Conservation (phyloP, 352 stramenopile genomes). For the Globisporangium rhizosaccharum region DNA sequence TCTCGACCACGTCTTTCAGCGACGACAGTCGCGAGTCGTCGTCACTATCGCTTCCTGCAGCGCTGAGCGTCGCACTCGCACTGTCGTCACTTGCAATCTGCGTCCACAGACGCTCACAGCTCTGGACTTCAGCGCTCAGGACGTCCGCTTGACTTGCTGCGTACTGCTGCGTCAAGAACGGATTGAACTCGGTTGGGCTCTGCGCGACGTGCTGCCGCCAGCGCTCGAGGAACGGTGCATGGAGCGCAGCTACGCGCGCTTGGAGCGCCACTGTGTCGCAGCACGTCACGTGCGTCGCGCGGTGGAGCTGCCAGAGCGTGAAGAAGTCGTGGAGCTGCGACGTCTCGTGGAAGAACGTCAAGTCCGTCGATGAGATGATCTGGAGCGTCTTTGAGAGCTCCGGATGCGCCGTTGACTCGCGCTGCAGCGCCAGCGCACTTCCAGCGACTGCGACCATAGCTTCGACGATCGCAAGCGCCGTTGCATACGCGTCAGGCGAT, state of each 20-base stretch:
- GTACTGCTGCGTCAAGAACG: conserved; percentile 57
- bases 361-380: conserved; percentile 74
- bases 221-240: conserved; percentile 37
- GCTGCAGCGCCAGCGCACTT: conserved; percentile 33
- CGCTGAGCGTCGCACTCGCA: conserved; percentile 17
- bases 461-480: conserved; percentile 27
- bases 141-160: conserved; percentile 39
- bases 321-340: conserved; percentile 56
- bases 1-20: conserved; percentile 67
- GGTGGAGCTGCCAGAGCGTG: conserved; percentile 56
- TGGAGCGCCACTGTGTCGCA: conserved; percentile 27
- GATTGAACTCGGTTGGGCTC: conserved; percentile 59
- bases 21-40: conserved; percentile 42
- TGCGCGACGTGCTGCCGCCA: conserved; percentile 40
- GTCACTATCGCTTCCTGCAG: conserved; percentile 21
- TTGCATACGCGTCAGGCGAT: conserved; percentile 23
- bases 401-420: not conserved
- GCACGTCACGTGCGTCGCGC: conserved; percentile 39
- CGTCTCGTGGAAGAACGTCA: conserved; percentile 51
- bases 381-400: conserved; percentile 64
- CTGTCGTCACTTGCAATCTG: conserved; percentile 37
- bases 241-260: conserved; percentile 16
- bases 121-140: conserved; percentile 41
- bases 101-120: conserved; percentile 52
- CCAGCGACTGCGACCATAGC: conserved; percentile 48